phyloP scores from a whole-genome alignment of 2,329 filamentous ascomycete species.

The Onygenales sp. region DNA sequence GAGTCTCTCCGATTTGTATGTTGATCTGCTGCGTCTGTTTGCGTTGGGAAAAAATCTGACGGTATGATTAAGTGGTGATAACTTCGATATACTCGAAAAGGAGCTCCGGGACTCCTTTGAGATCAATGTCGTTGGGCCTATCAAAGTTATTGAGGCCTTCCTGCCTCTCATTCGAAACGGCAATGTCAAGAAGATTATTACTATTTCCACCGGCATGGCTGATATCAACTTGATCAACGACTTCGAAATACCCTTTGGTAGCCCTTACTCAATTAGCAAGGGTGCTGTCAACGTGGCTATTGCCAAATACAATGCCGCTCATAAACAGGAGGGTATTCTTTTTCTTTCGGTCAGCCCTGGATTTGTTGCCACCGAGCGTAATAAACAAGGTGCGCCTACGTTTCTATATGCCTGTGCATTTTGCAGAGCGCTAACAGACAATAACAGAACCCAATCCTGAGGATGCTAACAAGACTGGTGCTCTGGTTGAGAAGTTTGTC shows the following conservation, averaged over 20 bases:
- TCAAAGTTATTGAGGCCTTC: constrained; percentile 46
- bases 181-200: constrained; percentile 43
- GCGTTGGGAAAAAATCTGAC: background rate
- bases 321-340: constrained; percentile 41
- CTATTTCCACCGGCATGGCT: constrained; percentile 40
- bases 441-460: constrained; percentile 11
- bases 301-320: constrained; percentile 45
- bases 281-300: constrained; percentile 44
- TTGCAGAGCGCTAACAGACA: constrained; percentile 10
- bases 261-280: constrained; percentile 42
- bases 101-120: constrained; percentile 27
- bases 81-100: constrained; percentile 26
- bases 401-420: constrained; percentile 1
- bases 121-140: constrained; percentile 43
- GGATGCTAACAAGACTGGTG: constrained; percentile 15
- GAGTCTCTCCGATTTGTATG: constrained; percentile 32
- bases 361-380: constrained; percentile 36
- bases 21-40: constrained; percentile 8
- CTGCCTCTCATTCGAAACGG: constrained; percentile 45
- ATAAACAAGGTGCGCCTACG: constrained; percentile 12
- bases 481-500: constrained; percentile 17
- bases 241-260: constrained; percentile 23
- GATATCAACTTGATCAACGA: constrained; percentile 38
- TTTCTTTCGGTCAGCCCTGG: constrained; percentile 47
- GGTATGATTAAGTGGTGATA: constrained; percentile 16